Evolutionary conservation across 148 eudicot genomes (phyloP).

Genomic region (Rhododendron mucronatum): DNA sequence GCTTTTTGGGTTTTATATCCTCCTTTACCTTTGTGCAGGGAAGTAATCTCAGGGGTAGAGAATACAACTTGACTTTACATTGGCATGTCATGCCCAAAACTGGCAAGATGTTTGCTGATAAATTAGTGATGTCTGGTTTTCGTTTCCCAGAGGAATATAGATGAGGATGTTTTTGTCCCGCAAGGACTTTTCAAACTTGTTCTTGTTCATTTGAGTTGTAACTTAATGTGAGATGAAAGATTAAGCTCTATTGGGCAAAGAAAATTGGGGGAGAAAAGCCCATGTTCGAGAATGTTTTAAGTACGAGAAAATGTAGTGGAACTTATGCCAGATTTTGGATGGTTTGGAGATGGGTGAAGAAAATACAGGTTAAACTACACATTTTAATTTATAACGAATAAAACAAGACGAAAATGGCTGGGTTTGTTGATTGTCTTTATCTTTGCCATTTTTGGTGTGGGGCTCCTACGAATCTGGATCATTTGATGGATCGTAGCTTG

Average conservation of each 20-base stretch:
- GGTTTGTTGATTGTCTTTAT: no score
- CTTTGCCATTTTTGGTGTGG: no score
- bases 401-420: no score
- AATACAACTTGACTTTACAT: conserved; percentile 81
- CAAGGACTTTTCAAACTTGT: not conserved
- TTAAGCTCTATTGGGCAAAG: not conserved
- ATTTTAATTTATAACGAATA: not conserved
- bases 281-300: conserved; percentile 1
- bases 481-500: no score
- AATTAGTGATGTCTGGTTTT: conserved; percentile 65
- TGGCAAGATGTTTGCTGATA: conserved; percentile 92
- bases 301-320: not conserved
- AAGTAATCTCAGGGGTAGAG: conserved; percentile 72
- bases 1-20: not conserved
- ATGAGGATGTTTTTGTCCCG: conserved; percentile 16
- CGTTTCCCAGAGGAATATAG: conserved; percentile 64
- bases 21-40: conserved; percentile 38
- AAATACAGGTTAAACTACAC: not conserved
- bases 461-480: no score
- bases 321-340: conserved; percentile 5
- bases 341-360: not conserved
- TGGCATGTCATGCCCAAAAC: conserved; percentile 99
- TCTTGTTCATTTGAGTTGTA: not conserved
- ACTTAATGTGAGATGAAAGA: not conserved
- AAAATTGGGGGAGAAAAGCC: not conserved